Percentiles rank a stretch among this genome's conserved stretches.
phyloP scores from a whole-genome alignment of 805 yeast species.

The Ogataea methylovora region DNA sequence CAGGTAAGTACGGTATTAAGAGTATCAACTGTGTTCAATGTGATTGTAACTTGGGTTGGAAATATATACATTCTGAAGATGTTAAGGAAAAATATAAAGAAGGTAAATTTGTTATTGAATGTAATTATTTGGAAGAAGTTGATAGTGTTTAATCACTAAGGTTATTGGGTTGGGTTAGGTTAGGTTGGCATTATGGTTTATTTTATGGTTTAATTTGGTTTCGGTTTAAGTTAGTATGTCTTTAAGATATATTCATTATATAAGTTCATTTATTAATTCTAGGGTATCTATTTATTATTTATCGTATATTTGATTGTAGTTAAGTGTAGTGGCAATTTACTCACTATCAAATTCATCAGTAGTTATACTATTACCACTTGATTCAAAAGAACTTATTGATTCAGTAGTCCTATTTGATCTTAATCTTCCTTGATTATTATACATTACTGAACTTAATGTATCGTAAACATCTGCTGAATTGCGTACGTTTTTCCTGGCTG shows the following conservation, averaged over 20 bases:
- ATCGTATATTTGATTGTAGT: too few species aligned
- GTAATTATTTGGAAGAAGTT: constrained; percentile 17
- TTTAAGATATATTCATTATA: too few species aligned
- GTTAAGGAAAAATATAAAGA: constrained; percentile 24
- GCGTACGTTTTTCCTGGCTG: too few species aligned
- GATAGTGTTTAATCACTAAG: constrained; percentile 2
- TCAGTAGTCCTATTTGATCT: constrained; percentile 6
- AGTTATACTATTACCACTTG: background rate
- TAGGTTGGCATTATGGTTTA: background rate
- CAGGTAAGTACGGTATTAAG: constrained; percentile 26
- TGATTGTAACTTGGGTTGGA: constrained; percentile 24
- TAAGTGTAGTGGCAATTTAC: too few species aligned
- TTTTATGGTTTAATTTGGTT: background rate
- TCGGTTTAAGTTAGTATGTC: too few species aligned
- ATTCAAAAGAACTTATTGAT: too few species aligned
- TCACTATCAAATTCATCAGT: constrained; percentile 2
- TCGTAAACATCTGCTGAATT: constrained; percentile 3
- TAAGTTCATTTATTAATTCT: background rate
- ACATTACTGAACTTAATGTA: constrained; percentile 12
- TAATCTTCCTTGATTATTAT: constrained; percentile 11
- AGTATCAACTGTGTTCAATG: constrained; percentile 24
- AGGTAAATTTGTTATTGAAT: constrained; percentile 27
- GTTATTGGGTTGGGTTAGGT: background rate
- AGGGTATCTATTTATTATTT: constrained; percentile 3
- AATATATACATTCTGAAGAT: constrained; percentile 22